A percentile compares a stretch with the other conserved stretches of the same genome.
Conservation (phyloP, 2,329 filamentous ascomycete species). For the Fusarium sacchari region DNA sequence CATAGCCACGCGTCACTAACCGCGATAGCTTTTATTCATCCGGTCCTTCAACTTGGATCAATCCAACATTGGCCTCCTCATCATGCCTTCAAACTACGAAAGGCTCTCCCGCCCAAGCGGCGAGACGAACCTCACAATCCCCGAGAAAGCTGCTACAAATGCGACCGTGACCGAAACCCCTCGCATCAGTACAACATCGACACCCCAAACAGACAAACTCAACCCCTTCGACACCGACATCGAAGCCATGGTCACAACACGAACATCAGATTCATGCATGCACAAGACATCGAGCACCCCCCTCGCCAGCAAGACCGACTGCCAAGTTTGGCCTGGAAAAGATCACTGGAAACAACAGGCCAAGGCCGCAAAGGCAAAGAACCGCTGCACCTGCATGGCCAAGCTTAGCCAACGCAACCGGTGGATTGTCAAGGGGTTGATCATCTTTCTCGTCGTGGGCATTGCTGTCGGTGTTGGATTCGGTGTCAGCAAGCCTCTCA, state of each 20-base stretch:
- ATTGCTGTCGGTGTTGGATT: constrained; percentile 66
- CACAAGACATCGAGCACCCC: constrained; percentile 46
- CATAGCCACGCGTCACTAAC: constrained; percentile 34
- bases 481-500: constrained; percentile 69
- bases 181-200: constrained; percentile 54
- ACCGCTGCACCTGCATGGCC: constrained; percentile 62
- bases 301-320: constrained; percentile 55
- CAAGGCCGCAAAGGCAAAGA: constrained; percentile 64
- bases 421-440: constrained; percentile 57
- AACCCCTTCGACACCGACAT: constrained; percentile 69
- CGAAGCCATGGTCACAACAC: constrained; percentile 59
- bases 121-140: constrained; percentile 39
- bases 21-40: neutral
- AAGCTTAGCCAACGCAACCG: constrained; percentile 63
- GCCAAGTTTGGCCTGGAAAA: constrained; percentile 69
- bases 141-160: constrained; percentile 45
- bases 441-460: constrained; percentile 63
- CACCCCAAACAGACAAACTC: constrained; percentile 55
- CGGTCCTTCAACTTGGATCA: neutral
- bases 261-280: constrained; percentile 43
- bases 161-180: constrained; percentile 38
- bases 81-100: constrained; percentile 44
- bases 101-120: constrained; percentile 40
- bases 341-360: constrained; percentile 69
- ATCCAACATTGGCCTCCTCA: neutral